A percentile compares a stretch with the other conserved stretches of the same genome.
phyloP scores from a whole-genome alignment of 768 basidiomycete species.

The Suillus occidentalis region DNA sequence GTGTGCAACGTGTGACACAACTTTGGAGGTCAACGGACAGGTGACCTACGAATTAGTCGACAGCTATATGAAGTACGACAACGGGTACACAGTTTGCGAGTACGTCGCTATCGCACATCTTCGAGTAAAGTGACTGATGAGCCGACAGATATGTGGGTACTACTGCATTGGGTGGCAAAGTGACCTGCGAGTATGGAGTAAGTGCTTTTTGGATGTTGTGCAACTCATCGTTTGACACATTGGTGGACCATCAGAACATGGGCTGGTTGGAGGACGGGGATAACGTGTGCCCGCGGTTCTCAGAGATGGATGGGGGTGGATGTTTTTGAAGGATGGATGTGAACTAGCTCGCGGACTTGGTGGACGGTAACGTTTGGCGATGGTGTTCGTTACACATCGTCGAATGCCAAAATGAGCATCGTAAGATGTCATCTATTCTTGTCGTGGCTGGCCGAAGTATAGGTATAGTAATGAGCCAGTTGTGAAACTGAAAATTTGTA shows the following conservation, averaged over 20 bases:
- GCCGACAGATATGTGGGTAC: not conserved
- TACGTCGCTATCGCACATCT: not conserved
- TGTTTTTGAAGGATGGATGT: not conserved
- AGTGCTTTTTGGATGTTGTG: not conserved
- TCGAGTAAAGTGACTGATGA: not conserved
- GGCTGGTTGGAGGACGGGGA: not conserved
- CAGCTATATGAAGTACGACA: not conserved
- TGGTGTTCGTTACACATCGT: too few species aligned
- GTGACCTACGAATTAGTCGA: not conserved
- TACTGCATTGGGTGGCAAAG: not conserved
- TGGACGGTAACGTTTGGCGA: too few species aligned
- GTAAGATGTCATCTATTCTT: too few species aligned
- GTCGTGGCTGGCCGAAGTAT: too few species aligned
- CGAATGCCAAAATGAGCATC: too few species aligned
- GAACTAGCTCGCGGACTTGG: too few species aligned
- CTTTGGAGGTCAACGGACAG: not conserved
- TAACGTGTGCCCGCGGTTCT: not conserved
- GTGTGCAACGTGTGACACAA: not conserved
- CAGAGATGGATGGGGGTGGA: not conserved
- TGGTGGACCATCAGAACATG: not conserved
- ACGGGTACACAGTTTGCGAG: not conserved
- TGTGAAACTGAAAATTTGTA: too few species aligned
- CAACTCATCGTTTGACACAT: not conserved
- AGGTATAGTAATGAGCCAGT: too few species aligned
- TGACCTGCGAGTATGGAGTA: not conserved